Evolutionary conservation across 306 rosid species (phyloP), one percentile per base, ranked within the genome.

Genomic region (Canavalia ensiformis): DNA sequence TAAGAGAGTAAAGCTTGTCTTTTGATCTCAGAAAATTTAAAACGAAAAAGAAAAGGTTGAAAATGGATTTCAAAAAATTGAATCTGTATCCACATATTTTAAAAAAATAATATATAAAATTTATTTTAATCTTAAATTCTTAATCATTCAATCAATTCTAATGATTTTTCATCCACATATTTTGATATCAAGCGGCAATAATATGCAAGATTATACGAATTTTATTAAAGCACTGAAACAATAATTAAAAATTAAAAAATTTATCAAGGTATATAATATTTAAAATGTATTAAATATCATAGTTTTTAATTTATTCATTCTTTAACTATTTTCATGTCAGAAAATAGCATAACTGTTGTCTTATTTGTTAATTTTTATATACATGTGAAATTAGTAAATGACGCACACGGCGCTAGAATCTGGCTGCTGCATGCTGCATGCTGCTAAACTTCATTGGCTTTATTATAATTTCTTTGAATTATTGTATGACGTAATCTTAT

Each of bases 361-460:
- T 18, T 18, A 18, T 18, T 18, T 18, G 25, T 18, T 18, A 18
- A 18, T 18, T 45, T 0, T 12, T 13, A 51, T 13, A 29, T 62
- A 12, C 50, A 65, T 1, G 42, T 66, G 13, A 66, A 41, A 18
- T 18, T 41, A 18, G 25, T 18, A 18, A 18, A 18, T 18, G 25
- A 7, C 2, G 6, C 13, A 42, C 25, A 25, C n/a, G 5, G 37
- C 25, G 28, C 42, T 28, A 1, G 39, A 69, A 30, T 30, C 30
- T 47, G 75, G 74, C 39, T 68, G 7, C 39, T 11, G 31, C 51
- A 0, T 3, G 25, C 25, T 18, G 25, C 25, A 18, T 18, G 25
- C 69, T 64, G 69, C 69, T 37, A 64, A 64, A 64, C 69, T 13
- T 44, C 8, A 42, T 44, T 42, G 72, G 54, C 54, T 44, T 8